Conservation (phyloP, 495 filamentous ascomycete genomes). For the Apodospora peruviana region DNA sequence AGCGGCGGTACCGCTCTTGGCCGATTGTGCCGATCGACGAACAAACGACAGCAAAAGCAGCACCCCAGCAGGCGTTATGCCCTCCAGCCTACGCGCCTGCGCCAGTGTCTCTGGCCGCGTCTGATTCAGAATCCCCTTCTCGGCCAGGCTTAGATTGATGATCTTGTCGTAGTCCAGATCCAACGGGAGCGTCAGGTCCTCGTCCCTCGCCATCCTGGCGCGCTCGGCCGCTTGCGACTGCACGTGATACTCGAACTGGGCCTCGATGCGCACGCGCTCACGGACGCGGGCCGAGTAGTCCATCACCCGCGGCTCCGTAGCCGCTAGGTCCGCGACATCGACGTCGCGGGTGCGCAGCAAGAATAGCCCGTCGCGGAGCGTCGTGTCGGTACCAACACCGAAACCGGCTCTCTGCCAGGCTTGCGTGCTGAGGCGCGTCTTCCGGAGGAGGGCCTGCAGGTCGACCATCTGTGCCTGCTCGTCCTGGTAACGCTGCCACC, state of each 20-base stretch:
- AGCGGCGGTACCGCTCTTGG: no score
- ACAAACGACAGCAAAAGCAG: no score
- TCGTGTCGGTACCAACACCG: constrained; percentile 53
- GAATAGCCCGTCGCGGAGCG: constrained; percentile 63
- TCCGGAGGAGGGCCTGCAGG: constrained; percentile 53
- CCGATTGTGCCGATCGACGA: no score
- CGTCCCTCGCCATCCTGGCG: constrained; percentile 65
- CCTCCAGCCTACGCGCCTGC: constrained; percentile 84
- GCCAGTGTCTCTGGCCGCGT: constrained; percentile 77
- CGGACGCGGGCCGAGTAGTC: constrained; percentile 51
- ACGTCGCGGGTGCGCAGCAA: constrained; percentile 60
- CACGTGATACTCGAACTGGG: constrained; percentile 79
- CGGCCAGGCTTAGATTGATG: constrained; percentile 69
- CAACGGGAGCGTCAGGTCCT: constrained; percentile 62
- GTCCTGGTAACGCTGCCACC: constrained; percentile 66
- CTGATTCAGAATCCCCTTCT: constrained; percentile 60
- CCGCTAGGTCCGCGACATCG: constrained; percentile 48
- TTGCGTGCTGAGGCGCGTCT: constrained; percentile 46
- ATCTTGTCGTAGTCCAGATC: constrained; percentile 75
- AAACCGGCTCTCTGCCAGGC: constrained; percentile 69
- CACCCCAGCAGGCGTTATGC: constrained; percentile 54
- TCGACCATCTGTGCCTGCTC: constrained; percentile 59
- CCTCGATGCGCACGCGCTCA: constrained; percentile 70
- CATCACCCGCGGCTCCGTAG: constrained; percentile 33
- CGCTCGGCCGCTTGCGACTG: constrained; percentile 59